phyloP scores from a whole-genome alignment of 768 basidiomycete species.

The Amanita brunnescens region DNA sequence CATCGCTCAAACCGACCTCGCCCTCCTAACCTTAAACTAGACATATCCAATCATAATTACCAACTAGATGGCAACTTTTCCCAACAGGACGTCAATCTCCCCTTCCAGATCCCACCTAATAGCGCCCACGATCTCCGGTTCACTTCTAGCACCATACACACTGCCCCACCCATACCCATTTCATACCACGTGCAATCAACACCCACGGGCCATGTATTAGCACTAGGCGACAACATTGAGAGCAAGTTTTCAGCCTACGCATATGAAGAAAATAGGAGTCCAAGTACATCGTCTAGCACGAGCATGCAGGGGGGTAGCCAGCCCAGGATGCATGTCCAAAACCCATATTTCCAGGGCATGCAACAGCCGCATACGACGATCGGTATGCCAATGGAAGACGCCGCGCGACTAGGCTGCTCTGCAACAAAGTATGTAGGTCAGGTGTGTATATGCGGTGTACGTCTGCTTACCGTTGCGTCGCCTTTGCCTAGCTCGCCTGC shows the following conservation, averaged over 20 bases:
- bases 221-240: too few species aligned
- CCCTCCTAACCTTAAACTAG: constrained; percentile 22
- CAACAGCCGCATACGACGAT: neutral
- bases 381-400: neutral
- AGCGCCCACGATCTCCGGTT: too few species aligned
- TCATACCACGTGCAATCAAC: neutral
- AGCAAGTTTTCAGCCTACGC: neutral
- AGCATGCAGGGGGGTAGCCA: neutral
- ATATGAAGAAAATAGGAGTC: constrained; percentile 5
- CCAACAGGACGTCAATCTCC: too few species aligned
- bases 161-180: too few species aligned
- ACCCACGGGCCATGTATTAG: too few species aligned
- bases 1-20: constrained; percentile 19
- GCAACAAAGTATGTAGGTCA: neutral
- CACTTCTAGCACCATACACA: too few species aligned
- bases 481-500: too few species aligned
- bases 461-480: too few species aligned
- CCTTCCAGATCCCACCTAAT: neutral
- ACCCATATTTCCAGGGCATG: neutral
- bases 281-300: constrained; percentile 4
- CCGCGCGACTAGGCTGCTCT: neutral
- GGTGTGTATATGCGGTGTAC: too few species aligned
- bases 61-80: neutral
- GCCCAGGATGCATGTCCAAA: neutral
- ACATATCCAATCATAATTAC: constrained; percentile 14